Conservation (phyloP, 495 filamentous ascomycete genomes). For the Daldinia decipiens region DNA sequence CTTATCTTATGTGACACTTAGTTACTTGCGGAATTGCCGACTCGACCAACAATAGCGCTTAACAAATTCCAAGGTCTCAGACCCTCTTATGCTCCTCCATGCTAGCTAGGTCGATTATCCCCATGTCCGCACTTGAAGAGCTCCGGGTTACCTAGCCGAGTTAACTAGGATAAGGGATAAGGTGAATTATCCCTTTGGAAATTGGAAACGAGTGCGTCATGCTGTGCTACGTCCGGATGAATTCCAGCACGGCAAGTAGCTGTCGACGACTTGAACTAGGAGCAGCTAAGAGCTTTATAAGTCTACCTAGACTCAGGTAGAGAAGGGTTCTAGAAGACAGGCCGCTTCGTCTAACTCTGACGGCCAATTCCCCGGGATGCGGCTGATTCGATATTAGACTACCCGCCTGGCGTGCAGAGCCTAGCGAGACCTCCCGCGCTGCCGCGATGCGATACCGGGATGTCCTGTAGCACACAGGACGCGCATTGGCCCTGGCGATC, state of each 20-base stretch:
- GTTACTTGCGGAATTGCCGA: conserved; percentile 6
- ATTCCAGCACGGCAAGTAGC: conserved; percentile 22
- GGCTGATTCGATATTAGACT: conserved; percentile 46
- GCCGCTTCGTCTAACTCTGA: conserved; percentile 33
- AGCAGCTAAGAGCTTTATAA: conserved; percentile 24
- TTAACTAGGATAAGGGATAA: conserved; percentile 34
- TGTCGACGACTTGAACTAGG: conserved; percentile 8
- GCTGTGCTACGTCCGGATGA: conserved; percentile 36
- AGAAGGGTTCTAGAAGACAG: conserved; percentile 37
- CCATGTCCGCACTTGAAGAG: conserved; percentile 26
- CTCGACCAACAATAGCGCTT: conserved; percentile 9
- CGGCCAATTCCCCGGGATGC: conserved; percentile 33
- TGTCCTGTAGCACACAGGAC: conserved; percentile 27
- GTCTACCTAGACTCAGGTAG: conserved; percentile 11
- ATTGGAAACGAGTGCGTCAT: conserved; percentile 24
- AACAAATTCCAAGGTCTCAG: conserved; percentile 30
- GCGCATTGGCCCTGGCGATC: conserved; percentile 50
- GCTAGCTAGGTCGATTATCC: conserved; percentile 26
- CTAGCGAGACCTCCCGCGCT: conserved; percentile 37
- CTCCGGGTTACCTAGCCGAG: conserved; percentile 32
- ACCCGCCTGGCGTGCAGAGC: conserved; percentile 36
- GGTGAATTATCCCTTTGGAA: conserved; percentile 31
- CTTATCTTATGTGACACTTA: conserved; percentile 20
- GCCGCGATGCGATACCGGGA: conserved; percentile 36
- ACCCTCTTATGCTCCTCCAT: conserved; percentile 17